These are phyloP conservation scores for Flaveria brownii DNA, from an alignment of 129 eudicot genomes.

Conservation along the genomic window DNA sequence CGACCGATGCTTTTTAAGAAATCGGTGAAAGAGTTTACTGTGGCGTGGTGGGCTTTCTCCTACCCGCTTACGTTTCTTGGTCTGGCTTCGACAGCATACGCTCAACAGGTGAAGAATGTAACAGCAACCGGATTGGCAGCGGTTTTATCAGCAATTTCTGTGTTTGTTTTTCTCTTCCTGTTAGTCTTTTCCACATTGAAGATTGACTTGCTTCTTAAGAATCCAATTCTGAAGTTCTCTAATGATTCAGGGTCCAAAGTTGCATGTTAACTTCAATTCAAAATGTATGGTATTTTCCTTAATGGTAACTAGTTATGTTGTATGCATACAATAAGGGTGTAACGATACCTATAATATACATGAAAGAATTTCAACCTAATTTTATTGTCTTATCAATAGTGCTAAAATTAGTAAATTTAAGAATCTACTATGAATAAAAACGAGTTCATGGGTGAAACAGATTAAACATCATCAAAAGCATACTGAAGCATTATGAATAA, in stretches of 20 bases:
- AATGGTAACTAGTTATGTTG: not conserved
- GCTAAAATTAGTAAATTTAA: not conserved
- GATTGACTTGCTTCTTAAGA: slow-evolving; percentile 40
- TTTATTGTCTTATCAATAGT: not conserved
- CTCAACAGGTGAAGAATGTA: slow-evolving; percentile 49
- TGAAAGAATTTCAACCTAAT: not conserved
- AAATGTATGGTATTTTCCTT: not conserved
- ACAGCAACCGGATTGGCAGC: slow-evolving; percentile 46
- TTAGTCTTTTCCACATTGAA: slow-evolving; percentile 56
- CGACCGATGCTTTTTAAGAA: slow-evolving; percentile 68
- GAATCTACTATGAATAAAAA: not conserved
- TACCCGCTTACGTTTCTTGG: slow-evolving; percentile 67
- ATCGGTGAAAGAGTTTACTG: slow-evolving; percentile 59
- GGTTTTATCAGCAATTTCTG: slow-evolving; percentile 50
- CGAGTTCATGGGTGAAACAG: not conserved
- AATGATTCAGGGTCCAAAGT: slow-evolving; percentile 7
- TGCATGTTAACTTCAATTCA: not conserved
- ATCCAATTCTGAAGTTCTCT: slow-evolving; percentile 27
- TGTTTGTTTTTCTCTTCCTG: slow-evolving; percentile 49
- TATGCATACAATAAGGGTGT: slow-evolving; percentile 5
- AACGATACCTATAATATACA: not conserved
- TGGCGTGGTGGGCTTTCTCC: slow-evolving; percentile 93
- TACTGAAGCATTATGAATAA: too few species aligned
- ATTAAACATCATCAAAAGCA: not conserved
- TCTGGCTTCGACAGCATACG: slow-evolving; percentile 64